Evolutionary conservation across 2,329 filamentous ascomycete species (phyloP).

Genomic region (Colletotrichum liriopes): DNA sequence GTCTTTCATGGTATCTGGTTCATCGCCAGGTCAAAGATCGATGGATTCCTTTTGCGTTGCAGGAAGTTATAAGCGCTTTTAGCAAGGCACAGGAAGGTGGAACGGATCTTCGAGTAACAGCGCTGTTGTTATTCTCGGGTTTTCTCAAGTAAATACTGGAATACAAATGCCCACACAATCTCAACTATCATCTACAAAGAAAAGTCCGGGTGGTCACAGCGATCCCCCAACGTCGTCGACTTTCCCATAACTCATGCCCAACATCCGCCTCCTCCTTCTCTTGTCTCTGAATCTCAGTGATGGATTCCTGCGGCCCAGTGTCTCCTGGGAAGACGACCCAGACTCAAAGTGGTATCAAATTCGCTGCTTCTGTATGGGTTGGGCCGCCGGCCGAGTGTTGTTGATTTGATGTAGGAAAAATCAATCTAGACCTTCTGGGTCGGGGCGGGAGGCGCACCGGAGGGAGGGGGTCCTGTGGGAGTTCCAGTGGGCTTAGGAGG

Average conservation of each 20-base stretch:
- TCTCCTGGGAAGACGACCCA: slow-evolving; percentile 37
- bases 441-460: slow-evolving; percentile 24
- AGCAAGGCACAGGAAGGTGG: not conserved
- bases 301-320: slow-evolving; percentile 1
- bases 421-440: slow-evolving; percentile 15
- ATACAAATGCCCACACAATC: slow-evolving; percentile 13
- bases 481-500: slow-evolving; percentile 9
- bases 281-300: not conserved
- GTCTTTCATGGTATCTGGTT: too few relatives aligned
- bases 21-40: too few relatives aligned
- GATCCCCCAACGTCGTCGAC: slow-evolving; percentile 3
- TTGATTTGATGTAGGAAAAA: not conserved
- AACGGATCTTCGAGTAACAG: slow-evolving; percentile 11
- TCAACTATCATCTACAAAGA: slow-evolving; percentile 16
- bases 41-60: too few relatives aligned
- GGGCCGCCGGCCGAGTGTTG: not conserved
- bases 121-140: slow-evolving; percentile 32
- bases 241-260: slow-evolving; percentile 6
- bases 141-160: slow-evolving; percentile 18
- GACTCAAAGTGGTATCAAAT: slow-evolving; percentile 7
- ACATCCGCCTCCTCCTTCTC: not conserved
- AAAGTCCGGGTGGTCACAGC: slow-evolving; percentile 5
- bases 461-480: slow-evolving; percentile 15
- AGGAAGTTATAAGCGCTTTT: too few relatives aligned
- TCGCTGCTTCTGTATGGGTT: slow-evolving; percentile 21